These are phyloP conservation scores for Torulaspora delbrueckii DNA, from an alignment of 805 yeast genomes.

Conservation along the genomic window DNA sequence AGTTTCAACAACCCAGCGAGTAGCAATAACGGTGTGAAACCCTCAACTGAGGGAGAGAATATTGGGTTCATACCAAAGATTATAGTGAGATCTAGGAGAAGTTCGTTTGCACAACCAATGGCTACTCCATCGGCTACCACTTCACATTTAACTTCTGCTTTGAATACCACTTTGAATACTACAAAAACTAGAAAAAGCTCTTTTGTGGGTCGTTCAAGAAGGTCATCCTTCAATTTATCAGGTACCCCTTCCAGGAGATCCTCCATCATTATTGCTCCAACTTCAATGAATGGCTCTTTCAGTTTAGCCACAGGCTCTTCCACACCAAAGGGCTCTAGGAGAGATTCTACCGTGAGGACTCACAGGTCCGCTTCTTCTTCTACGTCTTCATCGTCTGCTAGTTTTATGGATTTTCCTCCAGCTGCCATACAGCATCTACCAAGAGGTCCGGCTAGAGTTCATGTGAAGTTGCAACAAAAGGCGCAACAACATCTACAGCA, in stretches of 20 bases:
- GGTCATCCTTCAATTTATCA: constrained; percentile 30
- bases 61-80: constrained; percentile 36
- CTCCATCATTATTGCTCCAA: constrained; percentile 27
- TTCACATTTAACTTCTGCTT: constrained; percentile 16
- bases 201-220: constrained; percentile 28
- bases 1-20: neutral
- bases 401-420: constrained; percentile 22
- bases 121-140: constrained; percentile 9
- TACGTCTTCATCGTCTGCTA: constrained; percentile 6
- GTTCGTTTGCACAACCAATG: constrained; percentile 23
- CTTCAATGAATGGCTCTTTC: constrained; percentile 17
- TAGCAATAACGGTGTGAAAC: neutral
- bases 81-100: constrained; percentile 33
- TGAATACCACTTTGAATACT: constrained; percentile 23
- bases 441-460: constrained; percentile 10
- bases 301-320: constrained; percentile 11
- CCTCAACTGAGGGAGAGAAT: constrained; percentile 26
- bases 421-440: constrained; percentile 7
- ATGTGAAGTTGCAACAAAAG: constrained; percentile 10
- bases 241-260: constrained; percentile 29
- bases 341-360: constrained; percentile 23
- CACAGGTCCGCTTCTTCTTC: constrained; percentile 11
- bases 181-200: constrained; percentile 34
- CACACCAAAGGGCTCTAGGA: constrained; percentile 17
- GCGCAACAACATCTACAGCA: constrained; percentile 5